Base-by-base conservation (phyloP, 768 basidiomycete species). In the Russula brevipes region DNA sequence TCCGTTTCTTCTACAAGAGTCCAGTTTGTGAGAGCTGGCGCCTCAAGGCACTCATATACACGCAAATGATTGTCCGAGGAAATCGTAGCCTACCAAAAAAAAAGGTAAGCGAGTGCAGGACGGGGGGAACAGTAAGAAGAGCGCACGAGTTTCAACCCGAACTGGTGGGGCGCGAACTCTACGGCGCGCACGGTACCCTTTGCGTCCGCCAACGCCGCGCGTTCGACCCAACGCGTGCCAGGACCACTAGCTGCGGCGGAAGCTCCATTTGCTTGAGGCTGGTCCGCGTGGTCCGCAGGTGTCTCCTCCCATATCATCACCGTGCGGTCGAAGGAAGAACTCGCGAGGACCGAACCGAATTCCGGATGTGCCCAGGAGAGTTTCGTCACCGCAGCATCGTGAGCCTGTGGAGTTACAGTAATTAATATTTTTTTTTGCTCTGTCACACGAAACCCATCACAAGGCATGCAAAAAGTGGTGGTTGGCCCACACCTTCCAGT, bases 301-400 rank as follows among this genome's bases (percentile, higher is more conserved):
- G 76, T 77, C 73, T 90, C 84, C 71, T 95, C 91, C 94, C 94
- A 98, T 16, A 99, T 82, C 74, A 95, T 91, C 59, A 94, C 90
- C 0, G 90, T 90, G 31, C 95, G 82, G 75, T 98, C 96, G 69
- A 94, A 94, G 2, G 89, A 93, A 5, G 86, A 84, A 4, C 90
- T 91, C 0, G 93, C 93, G 59, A 98, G 78, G 57, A 97, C 83
- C 1, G 85, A 83, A 4, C 94, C 95, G 63, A 94, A 94, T 73
- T 94, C 88, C 5, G 96, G 94, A 71, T 95, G 94, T 1, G 93
- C 93, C 91, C 94, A 98, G 57, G 83, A 83, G 14, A 97, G 69
- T 72, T 82, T 87, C 8, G 92, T 84, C 42, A 97, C 81, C 0
- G 95, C 85, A 16, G 94, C 94, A 70, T 96, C 93, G 72, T 98